These are phyloP conservation scores for Sporothrix humicola DNA, from an alignment of 2,329 filamentous ascomycete genomes.

Conservation along the genomic window DNA sequence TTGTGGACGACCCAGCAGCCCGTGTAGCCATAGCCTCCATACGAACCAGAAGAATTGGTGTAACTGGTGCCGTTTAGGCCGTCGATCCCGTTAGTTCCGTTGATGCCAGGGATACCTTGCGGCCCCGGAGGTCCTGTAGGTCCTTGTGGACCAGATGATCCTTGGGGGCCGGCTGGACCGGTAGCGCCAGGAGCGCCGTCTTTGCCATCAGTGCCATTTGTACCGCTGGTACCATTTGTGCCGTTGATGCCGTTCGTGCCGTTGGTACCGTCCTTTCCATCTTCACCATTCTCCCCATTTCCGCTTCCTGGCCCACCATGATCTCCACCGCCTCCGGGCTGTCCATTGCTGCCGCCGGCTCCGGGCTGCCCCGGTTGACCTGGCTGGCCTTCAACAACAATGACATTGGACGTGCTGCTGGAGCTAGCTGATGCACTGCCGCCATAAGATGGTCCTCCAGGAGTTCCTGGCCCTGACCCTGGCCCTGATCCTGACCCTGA, in stretches of 20 bases:
- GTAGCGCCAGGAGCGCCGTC: neutral
- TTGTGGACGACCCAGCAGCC: constrained; percentile 33
- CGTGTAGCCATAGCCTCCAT: constrained; percentile 20
- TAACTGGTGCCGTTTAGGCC: neutral
- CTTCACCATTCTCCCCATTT: neutral
- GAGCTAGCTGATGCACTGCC: too few relatives aligned
- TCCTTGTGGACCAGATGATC: neutral
- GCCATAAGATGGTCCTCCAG: too few relatives aligned
- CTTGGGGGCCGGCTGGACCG: neutral
- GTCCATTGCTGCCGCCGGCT: neutral
- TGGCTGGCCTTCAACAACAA: constrained; percentile 16
- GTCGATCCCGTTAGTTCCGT: constrained; percentile 1
- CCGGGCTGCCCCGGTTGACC: neutral
- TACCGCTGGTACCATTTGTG: neutral
- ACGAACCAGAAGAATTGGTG: neutral
- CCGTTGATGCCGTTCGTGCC: constrained; percentile 1
- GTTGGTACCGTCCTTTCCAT: neutral
- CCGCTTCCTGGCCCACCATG: neutral
- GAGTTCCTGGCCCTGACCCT: too few relatives aligned
- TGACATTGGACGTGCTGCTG: neutral
- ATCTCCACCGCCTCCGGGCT: neutral
- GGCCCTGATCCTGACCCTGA: too few relatives aligned
- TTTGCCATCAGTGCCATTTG: neutral
- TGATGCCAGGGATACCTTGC: neutral
- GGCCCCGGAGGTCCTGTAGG: neutral